Conservation (phyloP, 164 flowering plant genomes). For the Litsea cubeba region DNA sequence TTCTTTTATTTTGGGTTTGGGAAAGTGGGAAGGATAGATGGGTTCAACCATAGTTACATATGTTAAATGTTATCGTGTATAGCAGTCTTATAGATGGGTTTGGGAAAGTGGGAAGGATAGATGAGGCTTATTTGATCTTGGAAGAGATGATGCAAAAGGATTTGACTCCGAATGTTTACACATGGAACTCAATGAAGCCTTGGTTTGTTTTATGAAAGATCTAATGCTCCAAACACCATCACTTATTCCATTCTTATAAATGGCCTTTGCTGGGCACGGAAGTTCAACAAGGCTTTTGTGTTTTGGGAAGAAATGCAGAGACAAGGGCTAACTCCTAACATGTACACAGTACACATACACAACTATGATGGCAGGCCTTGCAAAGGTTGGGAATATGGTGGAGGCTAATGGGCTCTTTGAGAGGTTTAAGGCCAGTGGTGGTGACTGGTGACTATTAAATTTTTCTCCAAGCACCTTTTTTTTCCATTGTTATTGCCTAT, state of each 20-base stretch:
- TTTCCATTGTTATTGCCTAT: no score
- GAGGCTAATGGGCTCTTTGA: constrained; percentile 66
- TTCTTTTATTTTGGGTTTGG: no score
- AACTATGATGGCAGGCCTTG: constrained; percentile 87
- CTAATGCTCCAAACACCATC: constrained; percentile 50
- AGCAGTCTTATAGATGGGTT: constrained; percentile 91
- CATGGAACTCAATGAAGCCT: constrained; percentile 85
- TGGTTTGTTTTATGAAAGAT: constrained; percentile 86
- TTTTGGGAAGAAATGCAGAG: constrained; percentile 95
- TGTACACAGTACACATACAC: constrained; percentile 68
- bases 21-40: no score
- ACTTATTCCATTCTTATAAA: constrained; percentile 82
- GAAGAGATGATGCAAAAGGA: constrained; percentile 90
- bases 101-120: constrained; percentile 90
- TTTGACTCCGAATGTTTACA: constrained; percentile 68
- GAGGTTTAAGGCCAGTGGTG: constrained; percentile 66
- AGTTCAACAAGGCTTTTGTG: constrained; percentile 92
- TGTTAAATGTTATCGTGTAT: constrained; percentile 69
- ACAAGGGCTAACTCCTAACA: constrained; percentile 58
- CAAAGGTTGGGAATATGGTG: constrained; percentile 68
- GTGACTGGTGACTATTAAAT: no score
- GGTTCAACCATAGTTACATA: no score
- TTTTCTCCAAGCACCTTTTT: no score
- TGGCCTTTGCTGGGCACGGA: constrained; percentile 73
- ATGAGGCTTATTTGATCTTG: constrained; percentile 88